phyloP scores from a whole-genome alignment of 768 basidiomycete species.

The Russula virescens region DNA sequence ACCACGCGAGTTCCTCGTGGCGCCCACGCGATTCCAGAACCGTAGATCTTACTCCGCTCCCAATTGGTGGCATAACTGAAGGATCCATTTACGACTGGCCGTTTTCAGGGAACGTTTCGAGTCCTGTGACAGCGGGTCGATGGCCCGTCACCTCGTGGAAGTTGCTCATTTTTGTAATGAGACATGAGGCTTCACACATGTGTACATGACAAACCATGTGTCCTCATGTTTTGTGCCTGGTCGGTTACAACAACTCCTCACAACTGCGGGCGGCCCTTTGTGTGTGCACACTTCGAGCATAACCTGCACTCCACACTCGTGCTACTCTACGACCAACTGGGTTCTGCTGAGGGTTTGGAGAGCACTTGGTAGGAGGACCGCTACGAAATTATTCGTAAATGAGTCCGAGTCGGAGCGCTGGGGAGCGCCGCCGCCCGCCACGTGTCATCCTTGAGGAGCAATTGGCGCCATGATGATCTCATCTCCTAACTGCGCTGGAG shows the following conservation, averaged over 20 bases:
- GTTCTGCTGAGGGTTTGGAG: too few species aligned
- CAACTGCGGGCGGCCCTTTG: neutral
- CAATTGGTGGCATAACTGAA: neutral
- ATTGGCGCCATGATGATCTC: neutral
- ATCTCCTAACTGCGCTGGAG: neutral
- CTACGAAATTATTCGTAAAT: too few species aligned
- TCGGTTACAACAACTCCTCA: neutral
- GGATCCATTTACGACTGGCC: neutral
- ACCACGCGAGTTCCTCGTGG: neutral
- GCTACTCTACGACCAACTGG: too few species aligned
- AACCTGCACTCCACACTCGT: neutral
- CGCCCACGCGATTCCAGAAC: too few species aligned
- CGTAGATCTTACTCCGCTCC: too few species aligned
- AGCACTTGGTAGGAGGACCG: too few species aligned
- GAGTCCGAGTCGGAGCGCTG: too few species aligned
- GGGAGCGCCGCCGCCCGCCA: too few species aligned
- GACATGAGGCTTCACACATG: slow-evolving; percentile 2
- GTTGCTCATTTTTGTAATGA: neutral
- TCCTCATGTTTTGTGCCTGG: neutral
- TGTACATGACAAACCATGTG: neutral
- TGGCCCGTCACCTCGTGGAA: neutral
- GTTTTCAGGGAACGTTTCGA: too few species aligned
- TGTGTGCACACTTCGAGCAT: neutral
- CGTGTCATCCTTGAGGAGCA: neutral
- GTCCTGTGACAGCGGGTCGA: neutral